Conservation (phyloP, 1,284 basidiomycete genomes). For the Cryptococcus neoformans region DNA sequence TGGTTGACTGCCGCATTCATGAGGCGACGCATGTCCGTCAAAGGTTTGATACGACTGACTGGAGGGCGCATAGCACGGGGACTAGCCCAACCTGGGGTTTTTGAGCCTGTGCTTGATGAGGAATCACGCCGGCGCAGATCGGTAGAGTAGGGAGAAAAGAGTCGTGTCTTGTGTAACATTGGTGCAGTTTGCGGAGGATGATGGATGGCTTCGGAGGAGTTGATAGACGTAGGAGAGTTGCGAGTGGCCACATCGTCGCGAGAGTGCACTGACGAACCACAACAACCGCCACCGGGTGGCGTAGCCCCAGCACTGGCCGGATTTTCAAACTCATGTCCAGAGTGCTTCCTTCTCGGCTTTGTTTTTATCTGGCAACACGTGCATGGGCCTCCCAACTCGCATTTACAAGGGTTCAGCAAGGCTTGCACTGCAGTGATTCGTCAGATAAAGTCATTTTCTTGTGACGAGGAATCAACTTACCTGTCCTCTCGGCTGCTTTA, state of each 20-base stretch:
- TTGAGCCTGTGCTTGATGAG: neutral
- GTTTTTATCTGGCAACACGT: slow-evolving; percentile 56
- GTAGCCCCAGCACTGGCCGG: neutral
- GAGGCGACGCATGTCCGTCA: slow-evolving; percentile 40
- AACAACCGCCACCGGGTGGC: neutral
- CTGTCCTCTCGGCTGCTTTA: slow-evolving; percentile 32
- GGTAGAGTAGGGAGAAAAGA: slow-evolving; percentile 48
- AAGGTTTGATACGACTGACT: slow-evolving; percentile 27
- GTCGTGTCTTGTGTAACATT: slow-evolving; percentile 47
- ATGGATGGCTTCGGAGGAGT: slow-evolving; percentile 37
- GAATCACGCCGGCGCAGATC: slow-evolving; percentile 17
- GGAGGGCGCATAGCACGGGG: slow-evolving; percentile 13
- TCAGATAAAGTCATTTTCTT: slow-evolving; percentile 29
- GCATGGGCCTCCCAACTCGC: slow-evolving; percentile 51
- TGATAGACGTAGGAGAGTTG: slow-evolving; percentile 9
- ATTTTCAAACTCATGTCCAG: neutral
- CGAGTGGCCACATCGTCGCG: slow-evolving; percentile 6
- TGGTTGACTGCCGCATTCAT: slow-evolving; percentile 41
- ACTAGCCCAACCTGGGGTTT: slow-evolving; percentile 10
- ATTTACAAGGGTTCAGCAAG: slow-evolving; percentile 50
- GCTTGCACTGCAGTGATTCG: slow-evolving; percentile 21
- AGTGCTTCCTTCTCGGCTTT: slow-evolving; percentile 1
- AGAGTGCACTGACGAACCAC: slow-evolving; percentile 1
- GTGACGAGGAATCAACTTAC: slow-evolving; percentile 44
- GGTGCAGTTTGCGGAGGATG: slow-evolving; percentile 44